phyloP scores from a whole-genome alignment of 306 rosid species.

The Prinsepia uniflora region DNA sequence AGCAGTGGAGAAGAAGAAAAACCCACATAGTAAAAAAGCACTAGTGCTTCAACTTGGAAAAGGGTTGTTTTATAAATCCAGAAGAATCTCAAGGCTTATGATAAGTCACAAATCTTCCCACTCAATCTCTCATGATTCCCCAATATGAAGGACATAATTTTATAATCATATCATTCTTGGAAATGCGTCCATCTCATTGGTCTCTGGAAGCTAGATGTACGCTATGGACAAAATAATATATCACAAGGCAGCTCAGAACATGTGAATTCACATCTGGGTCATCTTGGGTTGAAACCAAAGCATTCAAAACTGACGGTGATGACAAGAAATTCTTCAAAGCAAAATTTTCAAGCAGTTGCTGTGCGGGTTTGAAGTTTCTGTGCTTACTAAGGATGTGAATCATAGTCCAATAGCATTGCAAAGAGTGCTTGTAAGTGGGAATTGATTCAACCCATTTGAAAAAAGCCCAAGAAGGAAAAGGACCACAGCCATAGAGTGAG shows the following conservation, averaged over 20 bases:
- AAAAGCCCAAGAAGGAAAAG: conserved; percentile 48
- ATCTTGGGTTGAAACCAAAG: conserved; percentile 41
- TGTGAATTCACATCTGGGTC: conserved; percentile 66
- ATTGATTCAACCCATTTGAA: conserved; percentile 69
- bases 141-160: conserved; percentile 1
- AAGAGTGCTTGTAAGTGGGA: conserved; percentile 58
- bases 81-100: conserved; percentile 26
- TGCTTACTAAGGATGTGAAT: conserved; percentile 54
- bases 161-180: conserved; percentile 11
- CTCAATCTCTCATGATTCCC: conserved; percentile 25
- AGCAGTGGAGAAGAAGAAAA: too few relatives aligned
- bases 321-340: conserved; percentile 60
- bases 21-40: too few relatives aligned
- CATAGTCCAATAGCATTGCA: conserved; percentile 79
- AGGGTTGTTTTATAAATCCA: conserved; percentile 42
- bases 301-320: conserved; percentile 63
- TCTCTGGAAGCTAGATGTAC: too few relatives aligned
- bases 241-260: conserved; percentile 84
- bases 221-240: too few relatives aligned
- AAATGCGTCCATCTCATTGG: too few relatives aligned
- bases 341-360: conserved; percentile 63
- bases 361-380: conserved; percentile 59
- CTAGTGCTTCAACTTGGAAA: conserved; percentile 11
- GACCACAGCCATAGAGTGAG: conserved; percentile 41
- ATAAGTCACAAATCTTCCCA: conserved; percentile 32